Base-by-base conservation (phyloP, 352 stramenopile species). In the Phytophthora cactorum region DNA sequence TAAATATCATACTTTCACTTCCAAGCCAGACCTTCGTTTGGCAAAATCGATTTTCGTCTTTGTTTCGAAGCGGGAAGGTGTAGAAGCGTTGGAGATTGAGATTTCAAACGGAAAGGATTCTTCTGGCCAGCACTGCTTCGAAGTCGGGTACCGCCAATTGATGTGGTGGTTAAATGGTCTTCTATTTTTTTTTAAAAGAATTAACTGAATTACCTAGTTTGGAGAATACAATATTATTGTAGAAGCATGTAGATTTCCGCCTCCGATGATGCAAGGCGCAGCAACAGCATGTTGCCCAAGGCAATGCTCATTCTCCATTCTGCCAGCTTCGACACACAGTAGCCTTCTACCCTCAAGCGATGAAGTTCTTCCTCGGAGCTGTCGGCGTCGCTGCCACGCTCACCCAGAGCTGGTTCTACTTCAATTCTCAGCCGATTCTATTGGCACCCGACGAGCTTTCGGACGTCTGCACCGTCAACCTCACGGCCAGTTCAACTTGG, bases 281-380 rank as follows among this genome's bases (percentile, higher is more conserved):
- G 44, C n/a, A 34, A 54, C 39, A 22, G n/a, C 27, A 39, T 44
- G 1, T 31, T 43, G 9, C 9, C 15, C 39, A 9, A 17, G 0
- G 25, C 34, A 17, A 22, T 43, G 4, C 15, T 36, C 66, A 74
- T 62, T 74, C 46, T 65, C 41, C 66, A 56, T 66, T 47, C 32
- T 60, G 15, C 52, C 38, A 12, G 4, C 59, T 59, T 11, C 10
- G 9, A 53, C 43, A 9, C 44, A 72, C 58, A 34, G n/a, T 11
- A 41, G 43, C 5, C 44, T 7, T 50, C 22, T 7, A 29, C 22
- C 39, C 49, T 5, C 54, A 43, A 43, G 7, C 32, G 36, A 70
- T 70, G 61, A 74, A 70, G 25, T 66, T 41, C 43, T 44, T 74
- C 43, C 54, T 74, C 17, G 38, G 46, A 27, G 46, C 66, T 34